phyloP scores from a whole-genome alignment of 2,329 filamentous ascomycete species.

The Setomelanomma holmii region DNA sequence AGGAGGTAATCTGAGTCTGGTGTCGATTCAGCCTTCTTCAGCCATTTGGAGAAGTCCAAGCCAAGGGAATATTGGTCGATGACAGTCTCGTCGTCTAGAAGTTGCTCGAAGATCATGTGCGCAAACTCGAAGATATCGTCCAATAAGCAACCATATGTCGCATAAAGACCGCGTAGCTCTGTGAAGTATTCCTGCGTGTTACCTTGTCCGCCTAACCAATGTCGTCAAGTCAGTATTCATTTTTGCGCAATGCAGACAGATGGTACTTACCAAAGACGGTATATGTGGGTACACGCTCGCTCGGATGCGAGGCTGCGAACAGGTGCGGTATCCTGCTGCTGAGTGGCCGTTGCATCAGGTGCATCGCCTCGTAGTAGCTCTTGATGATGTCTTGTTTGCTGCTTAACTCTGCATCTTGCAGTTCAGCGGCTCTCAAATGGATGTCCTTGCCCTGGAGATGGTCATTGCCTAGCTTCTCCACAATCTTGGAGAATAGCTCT shows the following conservation, averaged over 20 bases:
- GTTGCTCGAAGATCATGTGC: slow-evolving; percentile 15
- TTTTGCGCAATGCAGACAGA: neutral
- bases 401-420: slow-evolving; percentile 5
- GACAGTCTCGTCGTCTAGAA: slow-evolving; percentile 14
- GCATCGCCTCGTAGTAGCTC: slow-evolving; percentile 19
- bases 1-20: slow-evolving; percentile 44
- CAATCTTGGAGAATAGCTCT: slow-evolving; percentile 16
- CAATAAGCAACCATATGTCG: slow-evolving; percentile 29
- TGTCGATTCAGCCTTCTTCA: slow-evolving; percentile 28
- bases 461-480: slow-evolving; percentile 13
- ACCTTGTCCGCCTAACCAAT: slow-evolving; percentile 39
- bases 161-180: slow-evolving; percentile 29
- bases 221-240: slow-evolving; percentile 10
- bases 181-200: slow-evolving; percentile 35
- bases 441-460: slow-evolving; percentile 17
- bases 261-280: neutral
- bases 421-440: slow-evolving; percentile 13
- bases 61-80: slow-evolving; percentile 18
- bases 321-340: slow-evolving; percentile 12
- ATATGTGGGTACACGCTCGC: slow-evolving; percentile 1
- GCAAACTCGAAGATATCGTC: slow-evolving; percentile 18
- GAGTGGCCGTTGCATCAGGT: slow-evolving; percentile 6
- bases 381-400: slow-evolving; percentile 20
- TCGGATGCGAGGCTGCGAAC: slow-evolving; percentile 15
- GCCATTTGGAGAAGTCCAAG: slow-evolving; percentile 39